Percentiles rank a stretch among this genome's conserved stretches.
Evolutionary conservation across 2,329 filamentous ascomycete genomes (phyloP).

Genomic region (Ascomycota sp.): DNA sequence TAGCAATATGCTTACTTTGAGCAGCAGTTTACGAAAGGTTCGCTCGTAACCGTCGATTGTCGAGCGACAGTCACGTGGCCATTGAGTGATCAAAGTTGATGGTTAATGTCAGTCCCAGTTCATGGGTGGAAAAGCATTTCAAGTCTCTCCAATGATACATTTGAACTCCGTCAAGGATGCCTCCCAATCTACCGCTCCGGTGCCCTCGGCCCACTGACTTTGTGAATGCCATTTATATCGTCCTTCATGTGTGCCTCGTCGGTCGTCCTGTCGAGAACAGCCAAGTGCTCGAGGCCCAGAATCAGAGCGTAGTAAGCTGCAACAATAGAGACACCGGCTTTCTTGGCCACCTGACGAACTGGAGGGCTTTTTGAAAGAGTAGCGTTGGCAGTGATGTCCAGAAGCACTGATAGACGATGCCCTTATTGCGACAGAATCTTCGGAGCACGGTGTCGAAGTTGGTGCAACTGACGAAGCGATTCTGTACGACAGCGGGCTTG

Average conservation of each 20-base stretch:
- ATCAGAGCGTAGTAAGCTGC: slow-evolving; percentile 27
- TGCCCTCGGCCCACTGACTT: slow-evolving; percentile 21
- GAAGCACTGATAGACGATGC: slow-evolving; percentile 30
- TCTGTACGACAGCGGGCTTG: slow-evolving; percentile 46
- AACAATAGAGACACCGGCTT: slow-evolving; percentile 14
- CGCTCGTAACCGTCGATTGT: too few relatives aligned
- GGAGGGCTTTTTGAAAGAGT: slow-evolving; percentile 18
- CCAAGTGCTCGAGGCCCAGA: slow-evolving; percentile 21
- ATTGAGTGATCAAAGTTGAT: too few relatives aligned
- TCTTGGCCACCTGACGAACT: slow-evolving; percentile 27
- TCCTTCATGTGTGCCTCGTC: slow-evolving; percentile 25
- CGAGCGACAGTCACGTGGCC: too few relatives aligned
- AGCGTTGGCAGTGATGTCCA: slow-evolving; percentile 31
- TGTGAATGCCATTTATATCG: slow-evolving; percentile 23
- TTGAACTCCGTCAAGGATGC: slow-evolving; percentile 27
- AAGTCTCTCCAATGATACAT: slow-evolving; percentile 8
- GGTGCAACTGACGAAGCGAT: slow-evolving; percentile 45
- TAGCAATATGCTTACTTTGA: too few relatives aligned
- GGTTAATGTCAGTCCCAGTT: too few relatives aligned
- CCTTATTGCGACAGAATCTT: slow-evolving; percentile 20
- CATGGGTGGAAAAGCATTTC: too few relatives aligned
- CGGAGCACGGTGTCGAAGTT: slow-evolving; percentile 40
- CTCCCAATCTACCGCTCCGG: slow-evolving; percentile 27
- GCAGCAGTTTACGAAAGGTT: too few relatives aligned
- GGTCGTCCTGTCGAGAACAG: slow-evolving; percentile 26